Percentiles rank a stretch among this genome's conserved stretches.
phyloP scores from a whole-genome alignment of 2,329 filamentous ascomycete genomes.

The Alternaria gansuensis region DNA sequence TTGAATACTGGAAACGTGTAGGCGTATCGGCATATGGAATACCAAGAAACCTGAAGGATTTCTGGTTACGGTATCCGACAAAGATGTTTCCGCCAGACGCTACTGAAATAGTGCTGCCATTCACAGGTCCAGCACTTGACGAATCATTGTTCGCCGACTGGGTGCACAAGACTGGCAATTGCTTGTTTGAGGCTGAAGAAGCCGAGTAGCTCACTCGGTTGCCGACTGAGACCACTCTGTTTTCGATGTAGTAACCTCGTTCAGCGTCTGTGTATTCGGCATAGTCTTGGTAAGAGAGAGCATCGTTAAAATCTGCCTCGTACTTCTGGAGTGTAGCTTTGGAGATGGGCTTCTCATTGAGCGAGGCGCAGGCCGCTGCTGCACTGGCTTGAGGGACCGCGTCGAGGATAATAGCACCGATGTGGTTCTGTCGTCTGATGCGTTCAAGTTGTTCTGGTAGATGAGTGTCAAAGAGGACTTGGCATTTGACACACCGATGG shows the following conservation, averaged over 20 bases:
- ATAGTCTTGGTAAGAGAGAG: slow-evolving; percentile 59
- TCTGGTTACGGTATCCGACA: slow-evolving; percentile 63
- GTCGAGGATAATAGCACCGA: slow-evolving; percentile 62
- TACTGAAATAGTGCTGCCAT: slow-evolving; percentile 51
- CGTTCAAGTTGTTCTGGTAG: slow-evolving; percentile 66
- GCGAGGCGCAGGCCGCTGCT: slow-evolving; percentile 55
- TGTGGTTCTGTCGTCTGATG: slow-evolving; percentile 63
- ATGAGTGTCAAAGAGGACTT: slow-evolving; percentile 60
- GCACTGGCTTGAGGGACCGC: slow-evolving; percentile 52
- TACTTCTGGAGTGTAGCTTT: slow-evolving; percentile 55
- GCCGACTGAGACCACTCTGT: slow-evolving; percentile 53
- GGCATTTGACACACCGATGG: slow-evolving; percentile 34
- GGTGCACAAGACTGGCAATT: slow-evolving; percentile 62
- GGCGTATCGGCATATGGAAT: slow-evolving; percentile 58
- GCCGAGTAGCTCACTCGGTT: slow-evolving; percentile 50
- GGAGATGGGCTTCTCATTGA: slow-evolving; percentile 61
- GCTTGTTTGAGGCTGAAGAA: slow-evolving; percentile 34
- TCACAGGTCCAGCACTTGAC: slow-evolving; percentile 33
- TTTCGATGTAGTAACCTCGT: slow-evolving; percentile 56
- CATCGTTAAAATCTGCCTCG: slow-evolving; percentile 56
- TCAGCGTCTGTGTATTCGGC: slow-evolving; percentile 49
- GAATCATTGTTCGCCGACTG: slow-evolving; percentile 56
- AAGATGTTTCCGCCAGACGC: slow-evolving; percentile 57
- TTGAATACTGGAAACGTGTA: slow-evolving; percentile 59
- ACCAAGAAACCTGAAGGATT: slow-evolving; percentile 58